phyloP scores from a whole-genome alignment of 306 rosid genomes.

The Sophora flavescens region DNA sequence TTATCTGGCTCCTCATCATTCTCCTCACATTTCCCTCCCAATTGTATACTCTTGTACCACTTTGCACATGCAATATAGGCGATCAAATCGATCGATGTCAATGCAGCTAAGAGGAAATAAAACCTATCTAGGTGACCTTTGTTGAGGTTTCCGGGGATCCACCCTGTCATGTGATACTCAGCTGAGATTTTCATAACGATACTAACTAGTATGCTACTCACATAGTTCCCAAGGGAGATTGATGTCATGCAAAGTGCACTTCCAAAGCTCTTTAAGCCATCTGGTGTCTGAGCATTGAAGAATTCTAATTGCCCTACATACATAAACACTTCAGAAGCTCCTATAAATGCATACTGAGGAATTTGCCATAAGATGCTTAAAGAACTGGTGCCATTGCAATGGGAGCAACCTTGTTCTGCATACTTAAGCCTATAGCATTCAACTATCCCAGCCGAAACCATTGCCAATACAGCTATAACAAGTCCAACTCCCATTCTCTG shows the following conservation, averaged over 20 bases:
- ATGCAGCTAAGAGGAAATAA: conserved; percentile 90
- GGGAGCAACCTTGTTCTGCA: conserved; percentile 66
- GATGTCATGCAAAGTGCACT: conserved; percentile 99
- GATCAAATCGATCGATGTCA: conserved; percentile 79
- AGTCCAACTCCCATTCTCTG: conserved; percentile 99
- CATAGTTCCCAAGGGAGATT: conserved; percentile 94
- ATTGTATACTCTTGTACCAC: conserved; percentile 91
- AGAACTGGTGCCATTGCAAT: conserved; percentile 80
- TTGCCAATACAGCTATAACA: conserved; percentile 88
- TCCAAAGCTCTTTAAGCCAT: conserved; percentile 95
- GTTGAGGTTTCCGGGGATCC: conserved; percentile 99
- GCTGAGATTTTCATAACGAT: conserved; percentile 97
- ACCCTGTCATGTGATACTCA: conserved; percentile 89
- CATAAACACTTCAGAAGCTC: conserved; percentile 99
- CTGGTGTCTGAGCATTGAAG: conserved; percentile 98
- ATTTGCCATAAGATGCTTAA: conserved; percentile 96
- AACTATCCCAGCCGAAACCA: conserved; percentile 95
- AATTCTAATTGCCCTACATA: conserved; percentile 97
- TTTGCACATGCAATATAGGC: conserved; percentile 80
- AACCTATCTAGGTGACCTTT: conserved; percentile 93
- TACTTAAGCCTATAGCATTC: conserved; percentile 88
- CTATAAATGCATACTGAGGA: conserved; percentile 92
- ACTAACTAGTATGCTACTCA: conserved; percentile 88
- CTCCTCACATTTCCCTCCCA: conserved; percentile 67
- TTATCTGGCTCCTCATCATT: conserved; percentile 45